These are phyloP conservation scores for Verticillium isaacii DNA, from an alignment of 2,329 filamentous ascomycete species.

Conservation along the genomic window DNA sequence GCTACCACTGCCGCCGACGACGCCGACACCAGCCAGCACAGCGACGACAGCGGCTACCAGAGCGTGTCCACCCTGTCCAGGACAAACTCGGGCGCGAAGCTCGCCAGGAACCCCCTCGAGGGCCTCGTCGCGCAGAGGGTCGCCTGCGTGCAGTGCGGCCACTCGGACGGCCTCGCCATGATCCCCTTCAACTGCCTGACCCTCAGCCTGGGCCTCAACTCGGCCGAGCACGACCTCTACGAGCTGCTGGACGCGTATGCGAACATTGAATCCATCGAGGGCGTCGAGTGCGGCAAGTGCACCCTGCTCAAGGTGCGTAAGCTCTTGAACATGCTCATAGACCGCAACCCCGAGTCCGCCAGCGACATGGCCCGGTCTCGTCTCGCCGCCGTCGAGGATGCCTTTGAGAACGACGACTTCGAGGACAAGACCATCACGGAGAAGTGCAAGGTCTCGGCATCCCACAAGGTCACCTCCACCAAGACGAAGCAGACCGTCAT, in stretches of 20 bases:
- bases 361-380: slow-evolving; percentile 40
- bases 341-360: slow-evolving; percentile 36
- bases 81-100: slow-evolving; percentile 15
- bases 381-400: slow-evolving; percentile 62
- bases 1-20: slow-evolving; percentile 37
- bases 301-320: slow-evolving; percentile 61
- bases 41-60: slow-evolving; percentile 54
- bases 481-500: slow-evolving; percentile 90
- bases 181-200: slow-evolving; percentile 94
- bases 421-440: slow-evolving; percentile 61
- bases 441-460: slow-evolving; percentile 61
- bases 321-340: slow-evolving; percentile 42
- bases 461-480: slow-evolving; percentile 67
- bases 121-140: slow-evolving; percentile 85
- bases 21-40: slow-evolving; percentile 40
- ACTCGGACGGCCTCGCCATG: slow-evolving; percentile 82
- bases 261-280: slow-evolving; percentile 76
- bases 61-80: slow-evolving; percentile 36
- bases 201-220: slow-evolving; percentile 66
- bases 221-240: slow-evolving; percentile 62
- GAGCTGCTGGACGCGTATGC: slow-evolving; percentile 83
- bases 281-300: slow-evolving; percentile 88
- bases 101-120: slow-evolving; percentile 71
- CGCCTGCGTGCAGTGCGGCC: slow-evolving; percentile 78
- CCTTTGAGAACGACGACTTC: slow-evolving; percentile 76